Evolutionary conservation across 768 basidiomycete species (phyloP).

Genomic region (Kwoniella bestiolae): DNA sequence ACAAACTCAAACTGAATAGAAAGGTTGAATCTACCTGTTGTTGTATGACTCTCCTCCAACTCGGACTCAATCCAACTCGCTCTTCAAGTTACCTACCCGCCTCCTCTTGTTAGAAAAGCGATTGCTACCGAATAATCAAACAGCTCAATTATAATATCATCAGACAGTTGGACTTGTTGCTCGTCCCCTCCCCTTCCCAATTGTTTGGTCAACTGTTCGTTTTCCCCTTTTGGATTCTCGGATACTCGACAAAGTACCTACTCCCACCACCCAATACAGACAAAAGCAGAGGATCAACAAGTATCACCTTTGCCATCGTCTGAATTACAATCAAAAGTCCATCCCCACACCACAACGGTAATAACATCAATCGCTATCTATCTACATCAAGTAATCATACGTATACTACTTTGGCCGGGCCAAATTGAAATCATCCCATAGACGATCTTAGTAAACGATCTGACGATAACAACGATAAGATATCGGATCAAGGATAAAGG

Average conservation of each 20-base stretch:
- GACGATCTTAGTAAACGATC: too few relatives aligned
- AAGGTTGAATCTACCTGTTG: not conserved
- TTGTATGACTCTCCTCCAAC: constrained; percentile 1
- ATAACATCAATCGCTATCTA: not conserved
- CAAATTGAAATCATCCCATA: constrained; percentile 4
- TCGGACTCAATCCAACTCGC: too few relatives aligned
- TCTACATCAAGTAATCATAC: not conserved
- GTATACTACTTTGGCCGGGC: constrained; percentile 8
- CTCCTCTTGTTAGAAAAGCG: not conserved
- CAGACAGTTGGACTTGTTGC: not conserved
- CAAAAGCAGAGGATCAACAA: not conserved
- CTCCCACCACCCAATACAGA: not conserved
- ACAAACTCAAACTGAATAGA: not conserved
- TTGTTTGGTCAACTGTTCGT: not conserved
- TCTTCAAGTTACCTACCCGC: not conserved
- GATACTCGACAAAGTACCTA: not conserved
- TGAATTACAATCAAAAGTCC: not conserved
- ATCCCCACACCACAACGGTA: constrained; percentile 20
- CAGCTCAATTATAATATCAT: not conserved
- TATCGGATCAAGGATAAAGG: not conserved
- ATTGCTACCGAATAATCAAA: not conserved
- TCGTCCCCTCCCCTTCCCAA: not conserved
- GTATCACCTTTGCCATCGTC: not conserved
- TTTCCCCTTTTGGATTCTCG: not conserved
- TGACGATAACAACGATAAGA: not conserved